Evolutionary conservation across 2,329 filamentous ascomycete species (phyloP).

Genomic region (Arthroderma sp.): DNA sequence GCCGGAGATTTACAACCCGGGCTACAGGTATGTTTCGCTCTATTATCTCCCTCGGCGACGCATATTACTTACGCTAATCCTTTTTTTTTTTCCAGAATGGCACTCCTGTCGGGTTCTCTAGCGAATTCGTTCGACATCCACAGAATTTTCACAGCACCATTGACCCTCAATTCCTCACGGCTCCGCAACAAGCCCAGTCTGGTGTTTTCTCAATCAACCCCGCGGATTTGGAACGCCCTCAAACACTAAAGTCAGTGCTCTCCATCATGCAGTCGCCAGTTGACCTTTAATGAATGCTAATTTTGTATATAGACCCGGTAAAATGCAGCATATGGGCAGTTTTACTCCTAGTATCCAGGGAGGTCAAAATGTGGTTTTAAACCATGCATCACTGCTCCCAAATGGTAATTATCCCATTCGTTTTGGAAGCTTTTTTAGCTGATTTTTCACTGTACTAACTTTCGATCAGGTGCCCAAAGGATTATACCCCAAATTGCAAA

Average conservation of each 20-base stretch:
- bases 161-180: constrained; percentile 26
- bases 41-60: not conserved
- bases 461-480: not conserved
- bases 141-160: constrained; percentile 24
- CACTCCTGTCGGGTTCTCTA: constrained; percentile 18
- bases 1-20: not conserved
- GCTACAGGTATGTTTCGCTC: not conserved
- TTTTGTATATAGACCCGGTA: not conserved
- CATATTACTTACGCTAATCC: not conserved
- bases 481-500: constrained; percentile 9
- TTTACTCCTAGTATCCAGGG: not conserved
- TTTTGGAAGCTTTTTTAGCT: not conserved
- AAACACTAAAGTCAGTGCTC: constrained; percentile 4
- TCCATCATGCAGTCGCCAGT: too few species aligned
- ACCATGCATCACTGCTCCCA: not conserved
- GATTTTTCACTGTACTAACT: not conserved
- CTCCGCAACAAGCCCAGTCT: constrained; percentile 6
- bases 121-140: constrained; percentile 17
- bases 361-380: not conserved
- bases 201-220: constrained; percentile 11
- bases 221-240: constrained; percentile 8
- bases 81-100: not conserved
- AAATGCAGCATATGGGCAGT: not conserved
- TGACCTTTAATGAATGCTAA: not conserved
- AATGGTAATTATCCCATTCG: not conserved